Evolutionary conservation across 331 rosid species (phyloP).

Genomic region (Quercus phellos): DNA sequence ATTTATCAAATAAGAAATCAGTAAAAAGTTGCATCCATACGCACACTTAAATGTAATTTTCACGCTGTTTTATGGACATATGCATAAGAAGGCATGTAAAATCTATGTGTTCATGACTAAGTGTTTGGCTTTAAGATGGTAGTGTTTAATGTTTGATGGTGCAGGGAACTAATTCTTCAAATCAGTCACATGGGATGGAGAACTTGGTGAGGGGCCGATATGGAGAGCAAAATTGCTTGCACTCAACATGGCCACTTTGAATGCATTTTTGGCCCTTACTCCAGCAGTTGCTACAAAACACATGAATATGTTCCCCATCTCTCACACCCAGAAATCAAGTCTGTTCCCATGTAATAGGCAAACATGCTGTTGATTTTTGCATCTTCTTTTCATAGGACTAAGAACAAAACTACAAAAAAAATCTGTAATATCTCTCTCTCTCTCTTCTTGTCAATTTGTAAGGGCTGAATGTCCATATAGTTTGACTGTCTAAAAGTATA

Average conservation of each 20-base stretch:
- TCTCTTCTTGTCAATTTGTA: not conserved
- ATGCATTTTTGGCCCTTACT: slow-evolving; percentile 5
- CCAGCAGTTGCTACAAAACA: slow-evolving; percentile 1
- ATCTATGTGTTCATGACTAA: not conserved
- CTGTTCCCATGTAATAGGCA: not conserved
- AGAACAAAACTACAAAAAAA: not conserved
- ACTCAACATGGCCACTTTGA: slow-evolving; percentile 17
- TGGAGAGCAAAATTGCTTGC: slow-evolving; percentile 12
- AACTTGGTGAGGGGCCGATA: slow-evolving; percentile 11
- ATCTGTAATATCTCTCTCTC: not conserved
- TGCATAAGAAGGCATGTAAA: too few species aligned
- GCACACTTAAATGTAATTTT: too few species aligned
- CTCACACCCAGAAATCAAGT: not conserved
- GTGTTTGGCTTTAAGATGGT: not conserved
- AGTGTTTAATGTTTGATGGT: not conserved
- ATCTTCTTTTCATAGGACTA: not conserved
- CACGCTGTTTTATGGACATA: too few species aligned
- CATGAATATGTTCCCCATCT: slow-evolving; percentile 11
- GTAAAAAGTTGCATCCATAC: too few species aligned
- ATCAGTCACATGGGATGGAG: slow-evolving; percentile 2
- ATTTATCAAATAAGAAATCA: too few species aligned
- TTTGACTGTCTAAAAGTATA: not conserved
- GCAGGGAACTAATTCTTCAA: slow-evolving; percentile 18
- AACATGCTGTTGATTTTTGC: slow-evolving; percentile 3
- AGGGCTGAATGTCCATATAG: not conserved